These are phyloP conservation scores for Scedosporium apiospermum DNA, from an alignment of 2,329 filamentous ascomycete species.

Conservation along the genomic window DNA sequence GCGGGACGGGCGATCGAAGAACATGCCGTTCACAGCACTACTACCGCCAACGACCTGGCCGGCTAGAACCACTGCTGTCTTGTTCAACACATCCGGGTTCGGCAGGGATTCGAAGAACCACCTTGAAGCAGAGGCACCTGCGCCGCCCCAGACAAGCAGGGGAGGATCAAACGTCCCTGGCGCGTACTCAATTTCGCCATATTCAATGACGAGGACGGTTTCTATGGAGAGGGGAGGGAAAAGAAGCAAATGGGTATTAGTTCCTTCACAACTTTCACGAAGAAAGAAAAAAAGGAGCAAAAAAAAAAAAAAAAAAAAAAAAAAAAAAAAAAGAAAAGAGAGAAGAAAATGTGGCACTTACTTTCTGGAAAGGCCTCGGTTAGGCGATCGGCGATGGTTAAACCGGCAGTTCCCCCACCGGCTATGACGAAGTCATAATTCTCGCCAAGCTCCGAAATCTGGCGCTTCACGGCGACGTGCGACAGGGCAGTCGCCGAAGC, in stretches of 20 bases:
- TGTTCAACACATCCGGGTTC: slow-evolving; percentile 17
- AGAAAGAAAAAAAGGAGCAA: background rate
- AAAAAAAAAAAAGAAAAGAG: too few species aligned
- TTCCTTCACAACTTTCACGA: background rate
- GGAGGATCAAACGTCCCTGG: slow-evolving; percentile 19
- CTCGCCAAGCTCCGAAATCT: slow-evolving; percentile 3
- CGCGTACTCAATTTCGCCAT: slow-evolving; percentile 14
- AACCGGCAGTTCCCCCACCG: slow-evolving; percentile 25
- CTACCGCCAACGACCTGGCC: slow-evolving; percentile 25
- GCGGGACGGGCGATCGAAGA: slow-evolving; percentile 25
- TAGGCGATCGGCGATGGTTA: slow-evolving; percentile 25
- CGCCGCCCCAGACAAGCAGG: slow-evolving; percentile 4
- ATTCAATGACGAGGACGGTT: slow-evolving; percentile 12
- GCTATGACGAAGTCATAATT: slow-evolving; percentile 22
- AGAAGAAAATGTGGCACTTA: slow-evolving; percentile 7
- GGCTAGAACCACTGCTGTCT: slow-evolving; percentile 16
- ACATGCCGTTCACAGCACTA: slow-evolving; percentile 26
- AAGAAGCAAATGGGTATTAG: background rate
- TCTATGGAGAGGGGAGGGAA: slow-evolving; percentile 6
- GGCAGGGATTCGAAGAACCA: slow-evolving; percentile 14
- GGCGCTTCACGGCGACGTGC: background rate
- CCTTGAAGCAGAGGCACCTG: slow-evolving; percentile 12
- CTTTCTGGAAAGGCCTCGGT: slow-evolving; percentile 21
- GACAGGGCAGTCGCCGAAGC: background rate
- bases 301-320: background rate